Base-by-base conservation (phyloP, 352 stramenopile genomes). In the Phytophthora quininea region DNA sequence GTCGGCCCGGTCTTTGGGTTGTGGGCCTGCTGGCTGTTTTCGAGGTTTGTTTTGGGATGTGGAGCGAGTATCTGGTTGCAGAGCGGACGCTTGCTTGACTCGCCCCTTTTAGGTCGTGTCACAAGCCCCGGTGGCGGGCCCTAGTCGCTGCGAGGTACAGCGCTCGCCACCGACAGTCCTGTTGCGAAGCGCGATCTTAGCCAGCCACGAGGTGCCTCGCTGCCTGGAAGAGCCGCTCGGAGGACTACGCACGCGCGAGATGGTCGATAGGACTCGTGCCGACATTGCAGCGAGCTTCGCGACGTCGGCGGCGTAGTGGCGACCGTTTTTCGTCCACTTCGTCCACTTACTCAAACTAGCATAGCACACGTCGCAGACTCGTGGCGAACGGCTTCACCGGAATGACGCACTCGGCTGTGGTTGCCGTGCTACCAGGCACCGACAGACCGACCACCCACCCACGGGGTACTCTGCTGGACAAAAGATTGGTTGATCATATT, bases 31-130 rank as follows among this genome's bases (percentile, higher is more conserved):
- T 73, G 59, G 59, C 59, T 73, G 54, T 73, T 73, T 73, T 67
- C 19, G 58, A 72, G 52, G 43, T 69, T 66, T 60, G 54, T 65
- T 73, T 73, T 69, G 63, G 63, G 63, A 70, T 67, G 58, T 71
- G 56, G 49, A 35, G 43, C 45, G 48, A 64, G 65, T 67, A 59
- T 65, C 65, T 68, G 47, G 54, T 57, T 11, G 27, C 50, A 38
- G 29, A 66, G 67, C 37, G 67, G 67, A 74, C 67, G 52, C 32
- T 9, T 24, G 7, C 11, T 24, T 24, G 19, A n/a, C 12, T n/a
- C 50, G 43, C 43, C 43, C 43, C 43, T 49, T 49, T 49, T 49
- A 49, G 43, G 43, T 49, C 43, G 19, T 40, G 35, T 40, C 35
- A 40, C 35, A 40, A 40, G 35, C 6, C 35, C 19, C 19, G 19